Evolutionary conservation across 768 basidiomycete species (phyloP).

Genomic region (Psilocybe subaeruginosa): DNA sequence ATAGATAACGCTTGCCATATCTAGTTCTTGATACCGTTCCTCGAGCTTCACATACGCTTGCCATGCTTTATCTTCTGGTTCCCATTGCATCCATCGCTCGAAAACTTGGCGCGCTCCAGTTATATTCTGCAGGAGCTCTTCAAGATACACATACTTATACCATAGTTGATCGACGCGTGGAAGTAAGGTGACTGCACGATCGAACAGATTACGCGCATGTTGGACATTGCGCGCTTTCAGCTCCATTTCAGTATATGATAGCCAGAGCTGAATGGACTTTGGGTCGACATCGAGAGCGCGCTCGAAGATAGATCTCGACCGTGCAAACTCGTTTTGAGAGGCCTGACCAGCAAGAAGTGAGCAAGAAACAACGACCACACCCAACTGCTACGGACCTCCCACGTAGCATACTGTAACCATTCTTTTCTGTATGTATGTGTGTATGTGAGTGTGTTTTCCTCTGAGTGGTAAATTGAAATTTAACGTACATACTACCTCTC

Average conservation of each 20-base stretch:
- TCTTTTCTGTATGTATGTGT: slow-evolving; percentile 59
- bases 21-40: slow-evolving; percentile 87
- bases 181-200: slow-evolving; percentile 94
- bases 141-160: slow-evolving; percentile 99
- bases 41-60: slow-evolving; percentile 99
- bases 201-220: slow-evolving; percentile 95
- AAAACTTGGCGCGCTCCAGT: slow-evolving; percentile 97
- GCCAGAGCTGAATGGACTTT: slow-evolving; percentile 88
- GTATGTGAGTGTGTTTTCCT: too few species aligned
- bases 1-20: slow-evolving; percentile 92
- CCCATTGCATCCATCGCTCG: slow-evolving; percentile 99
- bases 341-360: slow-evolving; percentile 48
- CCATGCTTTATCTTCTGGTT: slow-evolving; percentile 99
- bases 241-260: slow-evolving; percentile 96
- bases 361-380: too few species aligned
- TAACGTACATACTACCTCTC: slow-evolving; percentile 74
- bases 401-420: slow-evolving; percentile 86
- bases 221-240: slow-evolving; percentile 97
- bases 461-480: neutral
- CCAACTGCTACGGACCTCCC: slow-evolving; percentile 57
- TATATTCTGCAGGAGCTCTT: slow-evolving; percentile 95
- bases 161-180: slow-evolving; percentile 96
- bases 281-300: slow-evolving; percentile 96
- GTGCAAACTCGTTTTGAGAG: slow-evolving; percentile 93
- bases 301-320: slow-evolving; percentile 94